Percentiles rank a stretch among this genome's conserved stretches.
These are phyloP conservation scores for Pseudogymnoascus sp. DNA, from an alignment of 2,329 filamentous ascomycete genomes.

Conservation along the genomic window DNA sequence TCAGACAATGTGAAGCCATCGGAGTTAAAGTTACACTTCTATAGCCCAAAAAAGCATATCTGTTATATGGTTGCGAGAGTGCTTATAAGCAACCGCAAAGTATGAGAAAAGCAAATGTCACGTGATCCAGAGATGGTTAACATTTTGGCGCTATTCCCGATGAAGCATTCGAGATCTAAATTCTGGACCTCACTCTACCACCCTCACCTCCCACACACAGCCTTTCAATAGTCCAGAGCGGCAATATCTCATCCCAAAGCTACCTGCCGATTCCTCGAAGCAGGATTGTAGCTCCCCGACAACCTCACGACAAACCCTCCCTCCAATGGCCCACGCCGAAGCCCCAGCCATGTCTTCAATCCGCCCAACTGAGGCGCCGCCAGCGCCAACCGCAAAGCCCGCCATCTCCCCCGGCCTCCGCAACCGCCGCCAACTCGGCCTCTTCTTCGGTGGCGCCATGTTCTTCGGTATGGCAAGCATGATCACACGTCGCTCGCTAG, in stretches of 20 bases:
- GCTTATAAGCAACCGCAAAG: not conserved
- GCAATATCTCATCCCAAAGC: not conserved
- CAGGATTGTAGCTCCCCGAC: not conserved
- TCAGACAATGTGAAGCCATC: not conserved
- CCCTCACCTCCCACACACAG: not conserved
- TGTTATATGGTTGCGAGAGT: no score
- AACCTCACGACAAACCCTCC: not conserved
- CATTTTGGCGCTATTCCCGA: slow-evolving; percentile 4
- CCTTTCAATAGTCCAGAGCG: not conserved
- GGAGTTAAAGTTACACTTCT: no score
- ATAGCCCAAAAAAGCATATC: no score
- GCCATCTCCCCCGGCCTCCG: slow-evolving; percentile 9
- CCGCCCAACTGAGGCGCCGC: slow-evolving; percentile 4
- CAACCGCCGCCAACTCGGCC: slow-evolving; percentile 48
- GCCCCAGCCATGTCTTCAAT: slow-evolving; percentile 1
- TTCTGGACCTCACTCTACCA: not conserved
- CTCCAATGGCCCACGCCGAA: slow-evolving; percentile 6
- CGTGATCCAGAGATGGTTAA: not conserved
- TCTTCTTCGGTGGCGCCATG: slow-evolving; percentile 67
- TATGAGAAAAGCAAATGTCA: not conserved
- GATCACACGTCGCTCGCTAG: slow-evolving; percentile 64
- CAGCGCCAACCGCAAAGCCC: slow-evolving; percentile 15
- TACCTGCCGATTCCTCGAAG: not conserved
- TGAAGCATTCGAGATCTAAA: not conserved
- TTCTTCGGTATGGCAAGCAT: slow-evolving; percentile 68